A percentile compares a stretch with the other conserved stretches of the same genome.
phyloP scores from a whole-genome alignment of 2,329 filamentous ascomycete genomes.

The Phymatotrichopsis omnivora region DNA sequence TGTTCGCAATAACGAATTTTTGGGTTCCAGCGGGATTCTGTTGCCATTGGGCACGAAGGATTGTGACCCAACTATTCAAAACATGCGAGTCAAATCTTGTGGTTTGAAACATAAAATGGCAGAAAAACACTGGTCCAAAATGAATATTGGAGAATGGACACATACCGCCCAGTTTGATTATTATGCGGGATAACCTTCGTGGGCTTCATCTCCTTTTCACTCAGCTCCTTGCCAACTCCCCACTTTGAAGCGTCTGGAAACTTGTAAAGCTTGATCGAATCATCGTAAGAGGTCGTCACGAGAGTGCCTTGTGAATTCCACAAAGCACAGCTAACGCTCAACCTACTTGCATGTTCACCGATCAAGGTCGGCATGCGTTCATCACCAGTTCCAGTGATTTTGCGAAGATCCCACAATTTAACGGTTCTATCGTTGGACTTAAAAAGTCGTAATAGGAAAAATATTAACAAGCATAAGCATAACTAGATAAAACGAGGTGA shows the following conservation, averaged over 20 bases:
- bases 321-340: conserved; percentile 86
- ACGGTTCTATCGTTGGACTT: conserved; percentile 64
- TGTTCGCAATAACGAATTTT: conserved; percentile 88
- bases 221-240: conserved; percentile 49
- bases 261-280: conserved; percentile 87
- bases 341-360: conserved; percentile 67
- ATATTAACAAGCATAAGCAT: too few species aligned
- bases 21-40: conserved; percentile 65
- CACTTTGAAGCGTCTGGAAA: conserved; percentile 54
- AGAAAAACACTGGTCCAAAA: not conserved
- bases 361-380: conserved; percentile 53
- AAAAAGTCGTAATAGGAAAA: too few species aligned
- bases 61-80: conserved; percentile 33
- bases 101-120: too few species aligned
- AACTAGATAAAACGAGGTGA: not conserved
- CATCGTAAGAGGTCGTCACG: conserved; percentile 88
- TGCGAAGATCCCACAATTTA: conserved; percentile 86
- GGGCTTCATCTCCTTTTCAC: conserved; percentile 60
- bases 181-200: conserved; percentile 66
- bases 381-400: conserved; percentile 56
- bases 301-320: conserved; percentile 79
- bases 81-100: not conserved
- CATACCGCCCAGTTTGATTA: conserved; percentile 91
- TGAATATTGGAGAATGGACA: conserved; percentile 49
- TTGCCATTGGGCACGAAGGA: conserved; percentile 82